A percentile compares a stretch with the other conserved stretches of the same genome.
Evolutionary conservation across 768 basidiomycete species (phyloP).

Genomic region (Omphalotus guepiniiformis): DNA sequence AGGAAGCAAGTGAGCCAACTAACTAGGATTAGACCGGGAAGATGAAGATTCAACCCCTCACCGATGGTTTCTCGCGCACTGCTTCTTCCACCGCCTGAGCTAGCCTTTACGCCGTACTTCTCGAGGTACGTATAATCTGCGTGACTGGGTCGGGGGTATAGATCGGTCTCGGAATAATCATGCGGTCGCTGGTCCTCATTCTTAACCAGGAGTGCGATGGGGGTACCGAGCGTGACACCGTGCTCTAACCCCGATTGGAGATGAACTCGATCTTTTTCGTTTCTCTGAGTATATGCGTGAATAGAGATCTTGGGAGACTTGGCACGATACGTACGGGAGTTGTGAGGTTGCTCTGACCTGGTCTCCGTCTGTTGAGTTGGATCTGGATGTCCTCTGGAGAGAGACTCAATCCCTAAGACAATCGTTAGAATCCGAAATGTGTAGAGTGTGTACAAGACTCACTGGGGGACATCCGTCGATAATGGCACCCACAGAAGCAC

Average conservation of each 20-base stretch:
- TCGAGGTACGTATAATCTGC: slow-evolving; percentile 98
- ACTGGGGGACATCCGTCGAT: slow-evolving; percentile 98
- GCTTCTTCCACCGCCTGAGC: slow-evolving; percentile 92
- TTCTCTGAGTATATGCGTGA: slow-evolving; percentile 47
- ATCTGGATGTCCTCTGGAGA: slow-evolving; percentile 81
- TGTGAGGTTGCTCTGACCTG: slow-evolving; percentile 94
- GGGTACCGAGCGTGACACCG: slow-evolving; percentile 94
- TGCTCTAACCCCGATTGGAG: slow-evolving; percentile 93
- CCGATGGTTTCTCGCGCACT: slow-evolving; percentile 97
- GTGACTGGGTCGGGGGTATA: slow-evolving; percentile 95
- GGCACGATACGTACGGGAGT: slow-evolving; percentile 67
- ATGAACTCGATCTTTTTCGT: slow-evolving; percentile 93
- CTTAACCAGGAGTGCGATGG: slow-evolving; percentile 92
- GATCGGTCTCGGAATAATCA: slow-evolving; percentile 97
- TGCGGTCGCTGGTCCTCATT: slow-evolving; percentile 99
- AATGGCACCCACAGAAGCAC: slow-evolving; percentile 94
- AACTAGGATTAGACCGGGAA: slow-evolving; percentile 1
- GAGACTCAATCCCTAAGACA: slow-evolving; percentile 74
- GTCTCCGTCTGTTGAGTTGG: slow-evolving; percentile 87
- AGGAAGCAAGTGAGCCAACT: slow-evolving; percentile 12
- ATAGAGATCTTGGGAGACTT: slow-evolving; percentile 3
- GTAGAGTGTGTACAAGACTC: slow-evolving; percentile 22
- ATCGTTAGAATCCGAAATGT: slow-evolving; percentile 7
- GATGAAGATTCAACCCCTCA: too few species aligned
- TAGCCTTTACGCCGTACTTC: slow-evolving; percentile 97